phyloP scores from a whole-genome alignment of 1,139 yeast genomes.

The Candida neerlandica region DNA sequence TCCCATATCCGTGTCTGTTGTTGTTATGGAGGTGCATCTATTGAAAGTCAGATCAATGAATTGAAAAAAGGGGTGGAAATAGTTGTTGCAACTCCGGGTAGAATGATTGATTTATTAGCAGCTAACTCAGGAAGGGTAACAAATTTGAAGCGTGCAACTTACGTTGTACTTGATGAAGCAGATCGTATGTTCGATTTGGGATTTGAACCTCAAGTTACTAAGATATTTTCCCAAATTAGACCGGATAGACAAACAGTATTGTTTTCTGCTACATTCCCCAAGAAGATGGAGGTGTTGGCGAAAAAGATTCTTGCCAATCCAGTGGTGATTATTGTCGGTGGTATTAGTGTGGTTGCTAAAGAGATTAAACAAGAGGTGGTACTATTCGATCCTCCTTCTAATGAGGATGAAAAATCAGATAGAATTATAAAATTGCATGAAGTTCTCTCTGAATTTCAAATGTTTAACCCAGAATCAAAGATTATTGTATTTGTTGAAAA shows the following conservation, averaged over 20 bases:
- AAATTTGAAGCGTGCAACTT: slow-evolving; percentile 69
- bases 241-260: slow-evolving; percentile 92
- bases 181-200: slow-evolving; percentile 98
- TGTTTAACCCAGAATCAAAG: slow-evolving; percentile 35
- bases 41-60: slow-evolving; percentile 80
- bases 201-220: slow-evolving; percentile 93
- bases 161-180: slow-evolving; percentile 91
- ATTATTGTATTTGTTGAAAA: slow-evolving; percentile 83
- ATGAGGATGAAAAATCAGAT: slow-evolving; percentile 25
- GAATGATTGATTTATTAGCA: slow-evolving; percentile 85
- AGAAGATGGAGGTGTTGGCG: slow-evolving; percentile 76
- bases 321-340: slow-evolving; percentile 79
- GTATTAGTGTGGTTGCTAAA: slow-evolving; percentile 79
- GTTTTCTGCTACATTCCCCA: slow-evolving; percentile 93
- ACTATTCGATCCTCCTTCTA: slow-evolving; percentile 49
- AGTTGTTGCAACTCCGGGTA: slow-evolving; percentile 93
- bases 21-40: slow-evolving; percentile 93
- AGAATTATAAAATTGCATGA: slow-evolving; percentile 60
- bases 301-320: slow-evolving; percentile 62
- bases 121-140: slow-evolving; percentile 83
- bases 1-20: slow-evolving; percentile 60
- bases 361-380: slow-evolving; percentile 76
- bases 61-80: slow-evolving; percentile 79
- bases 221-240: slow-evolving; percentile 73
- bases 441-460: slow-evolving; percentile 49